These are phyloP conservation scores for Macadamia integrifolia DNA, from an alignment of 164 flowering plant genomes.

Conservation along the genomic window DNA sequence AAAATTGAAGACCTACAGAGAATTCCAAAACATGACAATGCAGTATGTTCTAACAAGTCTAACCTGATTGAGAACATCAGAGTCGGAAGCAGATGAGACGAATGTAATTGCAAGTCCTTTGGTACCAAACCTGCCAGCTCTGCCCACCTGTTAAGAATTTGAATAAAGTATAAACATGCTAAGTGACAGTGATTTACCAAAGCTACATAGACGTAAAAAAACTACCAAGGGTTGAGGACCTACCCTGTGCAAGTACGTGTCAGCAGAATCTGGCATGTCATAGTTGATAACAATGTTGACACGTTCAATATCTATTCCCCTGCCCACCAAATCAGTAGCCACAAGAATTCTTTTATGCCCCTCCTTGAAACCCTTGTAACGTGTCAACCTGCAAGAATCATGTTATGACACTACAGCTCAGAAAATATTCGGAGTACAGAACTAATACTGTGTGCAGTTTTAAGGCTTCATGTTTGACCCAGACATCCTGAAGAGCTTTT, in stretches of 20 bases:
- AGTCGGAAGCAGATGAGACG: constrained; percentile 87
- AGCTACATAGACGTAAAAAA: neutral
- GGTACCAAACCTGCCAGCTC: constrained; percentile 98
- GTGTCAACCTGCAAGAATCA: constrained; percentile 42
- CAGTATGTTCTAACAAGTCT: neutral
- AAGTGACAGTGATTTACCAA: neutral
- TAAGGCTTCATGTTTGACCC: too few species aligned
- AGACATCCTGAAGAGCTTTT: too few species aligned
- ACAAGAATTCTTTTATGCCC: constrained; percentile 94
- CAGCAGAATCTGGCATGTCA: constrained; percentile 99
- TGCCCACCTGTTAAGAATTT: constrained; percentile 58
- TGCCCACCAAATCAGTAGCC: constrained; percentile 96
- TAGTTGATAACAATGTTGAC: constrained; percentile 96
- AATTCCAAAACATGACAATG: neutral
- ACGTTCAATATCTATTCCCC: constrained; percentile 96
- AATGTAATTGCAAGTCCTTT: constrained; percentile 97
- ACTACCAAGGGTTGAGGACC: neutral
- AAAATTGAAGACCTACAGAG: too few species aligned
- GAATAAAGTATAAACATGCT: neutral
- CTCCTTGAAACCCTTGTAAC: constrained; percentile 92
- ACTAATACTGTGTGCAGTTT: too few species aligned
- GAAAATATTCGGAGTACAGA: too few species aligned
- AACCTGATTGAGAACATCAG: constrained; percentile 95
- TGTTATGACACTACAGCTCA: too few species aligned
- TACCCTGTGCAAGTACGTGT: constrained; percentile 93